Conservation (phyloP, 129 eudicot species). For the Dittrichia graveolens region DNA sequence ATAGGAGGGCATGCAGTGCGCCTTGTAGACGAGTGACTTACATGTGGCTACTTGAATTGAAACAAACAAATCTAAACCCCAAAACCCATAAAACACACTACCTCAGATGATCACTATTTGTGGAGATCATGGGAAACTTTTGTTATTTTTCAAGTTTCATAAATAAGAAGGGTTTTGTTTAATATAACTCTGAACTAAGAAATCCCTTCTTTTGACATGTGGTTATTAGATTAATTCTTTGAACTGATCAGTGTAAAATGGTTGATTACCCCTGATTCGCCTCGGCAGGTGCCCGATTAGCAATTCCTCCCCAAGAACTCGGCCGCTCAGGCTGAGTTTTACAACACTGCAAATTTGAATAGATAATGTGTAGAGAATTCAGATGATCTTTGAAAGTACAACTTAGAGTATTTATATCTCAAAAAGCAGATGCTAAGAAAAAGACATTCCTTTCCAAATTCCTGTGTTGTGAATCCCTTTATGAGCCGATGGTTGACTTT, state of each 20-base stretch:
- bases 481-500: not conserved
- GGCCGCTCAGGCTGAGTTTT: too few relatives aligned
- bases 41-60: not conserved
- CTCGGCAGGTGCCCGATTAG: too few relatives aligned
- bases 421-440: not conserved
- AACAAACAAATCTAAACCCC: not conserved
- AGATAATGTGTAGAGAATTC: not conserved
- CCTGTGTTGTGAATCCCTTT: not conserved
- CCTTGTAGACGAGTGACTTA: not conserved
- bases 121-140: not conserved
- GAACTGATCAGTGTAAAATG: not conserved
- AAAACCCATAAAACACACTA: not conserved
- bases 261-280: too few relatives aligned
- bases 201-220: not conserved
- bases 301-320: too few relatives aligned
- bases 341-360: not conserved
- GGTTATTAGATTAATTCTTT: not conserved
- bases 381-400: not conserved
- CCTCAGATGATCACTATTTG: not conserved
- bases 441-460: not conserved
- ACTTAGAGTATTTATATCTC: not conserved
- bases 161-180: not conserved
- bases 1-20: not conserved
- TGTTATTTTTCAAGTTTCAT: conserved; percentile 7
- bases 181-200: not conserved